Evolutionary conservation across 148 eudicot genomes (phyloP), one percentile per base, ranked within the genome.

Genomic region (Rhododendron ferrugineum): DNA sequence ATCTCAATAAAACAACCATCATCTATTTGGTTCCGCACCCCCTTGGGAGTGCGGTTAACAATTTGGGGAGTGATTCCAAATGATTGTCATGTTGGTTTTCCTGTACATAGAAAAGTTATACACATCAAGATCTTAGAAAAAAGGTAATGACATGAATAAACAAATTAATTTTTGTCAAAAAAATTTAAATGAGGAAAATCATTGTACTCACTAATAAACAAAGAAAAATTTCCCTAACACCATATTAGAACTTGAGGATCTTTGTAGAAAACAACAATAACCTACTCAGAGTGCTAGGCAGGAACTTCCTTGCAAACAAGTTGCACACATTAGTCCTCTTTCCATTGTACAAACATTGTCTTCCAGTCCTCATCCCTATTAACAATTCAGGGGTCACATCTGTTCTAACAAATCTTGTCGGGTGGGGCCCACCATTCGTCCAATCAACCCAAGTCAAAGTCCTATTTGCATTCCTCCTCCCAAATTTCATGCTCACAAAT

Each of bases 381-480:
- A 94, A 42, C 60, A 92, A 78, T 26, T 83, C 86, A 23, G 87
- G 85, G 1, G 90, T 85, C 34, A 94, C 90, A 22, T 92, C 90
- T 1, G 87, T 85, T 70, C 95, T 85, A 10, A 81, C 54, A 46
- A 92, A 94, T 28, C 81, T 89, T 3, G 87, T 85, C 0, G 95
- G 98, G 68, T 94, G 98, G 13, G 98, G 91, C 47, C 97, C 94
- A 23, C 88, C 92, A 79, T 79, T 85, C 0, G 94, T 86, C 98
- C 98, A 95, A 80, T 95, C 94, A 36, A 92, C 94, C 94, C 94
- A 94, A 3, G 96, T 94, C 87, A 95, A 42, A 22, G 94, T 95
- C 83, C 96, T 78, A 58, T 95, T 93, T 0, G 93, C 78, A n/a
- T 91, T 93, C 86, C 26, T 89, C 77, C 56, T 11, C 68, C 89